Conservation (phyloP, 306 rosid genomes). For the Oxytropis ochrocephala region DNA sequence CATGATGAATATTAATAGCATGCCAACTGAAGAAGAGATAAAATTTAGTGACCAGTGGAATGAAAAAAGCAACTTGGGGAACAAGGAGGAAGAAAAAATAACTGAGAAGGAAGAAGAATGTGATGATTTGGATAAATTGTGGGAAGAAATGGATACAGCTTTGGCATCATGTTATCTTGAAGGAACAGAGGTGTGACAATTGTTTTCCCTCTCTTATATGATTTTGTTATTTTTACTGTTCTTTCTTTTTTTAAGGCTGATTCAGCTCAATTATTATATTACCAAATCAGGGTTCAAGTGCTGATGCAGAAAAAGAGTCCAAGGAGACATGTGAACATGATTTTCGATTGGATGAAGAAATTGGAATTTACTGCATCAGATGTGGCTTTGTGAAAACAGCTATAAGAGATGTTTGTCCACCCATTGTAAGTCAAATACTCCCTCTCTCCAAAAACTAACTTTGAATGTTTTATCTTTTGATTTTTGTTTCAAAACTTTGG, state of each 20-base stretch:
- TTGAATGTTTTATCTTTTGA: too few relatives aligned
- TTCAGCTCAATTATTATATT: not conserved
- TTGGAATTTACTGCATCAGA: too few relatives aligned
- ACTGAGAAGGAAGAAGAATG: constrained; percentile 33
- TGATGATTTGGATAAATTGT: constrained; percentile 56
- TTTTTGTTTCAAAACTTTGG: too few relatives aligned
- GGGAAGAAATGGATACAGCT: constrained; percentile 80
- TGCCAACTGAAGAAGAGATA: constrained; percentile 24
- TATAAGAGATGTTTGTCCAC: constrained; percentile 13
- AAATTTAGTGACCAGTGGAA: constrained; percentile 61
- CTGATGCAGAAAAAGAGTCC: constrained; percentile 4
- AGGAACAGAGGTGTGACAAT: constrained; percentile 41
- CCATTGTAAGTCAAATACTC: constrained; percentile 60
- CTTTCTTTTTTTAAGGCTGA: too few relatives aligned
- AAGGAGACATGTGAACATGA: constrained; percentile 47
- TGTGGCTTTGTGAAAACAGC: too few relatives aligned
- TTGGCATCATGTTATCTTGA: constrained; percentile 59
- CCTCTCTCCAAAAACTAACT: too few relatives aligned
- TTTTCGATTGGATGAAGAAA: constrained; percentile 10
- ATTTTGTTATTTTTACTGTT: too few relatives aligned
- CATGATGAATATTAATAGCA: constrained; percentile 51
- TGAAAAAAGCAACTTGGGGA: constrained; percentile 26
- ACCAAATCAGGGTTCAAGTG: constrained; percentile 47
- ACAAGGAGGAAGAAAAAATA: constrained; percentile 19
- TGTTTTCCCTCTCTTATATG: not conserved